Evolutionary conservation across 1,284 basidiomycete genomes (phyloP).

Genomic region (Papiliotrema laurentii): DNA sequence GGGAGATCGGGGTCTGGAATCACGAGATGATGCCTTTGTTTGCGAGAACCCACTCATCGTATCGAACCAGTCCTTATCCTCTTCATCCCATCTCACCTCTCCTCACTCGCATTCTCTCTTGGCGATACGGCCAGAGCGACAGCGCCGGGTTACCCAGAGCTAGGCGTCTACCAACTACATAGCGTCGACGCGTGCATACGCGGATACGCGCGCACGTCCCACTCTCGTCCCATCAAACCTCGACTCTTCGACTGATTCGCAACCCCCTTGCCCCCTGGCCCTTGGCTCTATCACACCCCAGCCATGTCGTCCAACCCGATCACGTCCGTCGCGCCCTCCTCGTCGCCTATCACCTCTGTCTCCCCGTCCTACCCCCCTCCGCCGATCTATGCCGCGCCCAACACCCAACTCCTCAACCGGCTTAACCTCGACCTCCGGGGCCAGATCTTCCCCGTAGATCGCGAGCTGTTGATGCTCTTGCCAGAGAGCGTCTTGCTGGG

Average conservation of each 20-base stretch:
- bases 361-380: conserved; percentile 51
- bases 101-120: too few species aligned
- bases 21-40: too few species aligned
- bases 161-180: background rate
- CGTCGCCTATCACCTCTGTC: conserved; percentile 74
- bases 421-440: conserved; percentile 90
- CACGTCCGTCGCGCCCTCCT: conserved; percentile 44
- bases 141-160: too few species aligned
- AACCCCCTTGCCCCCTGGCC: background rate
- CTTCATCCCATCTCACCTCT: too few species aligned
- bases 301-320: conserved; percentile 38
- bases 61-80: too few species aligned
- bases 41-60: too few species aligned
- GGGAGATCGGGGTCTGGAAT: too few species aligned
- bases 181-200: background rate
- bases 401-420: conserved; percentile 67
- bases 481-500: conserved; percentile 95
- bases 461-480: conserved; percentile 97
- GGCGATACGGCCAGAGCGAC: too few species aligned
- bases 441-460: conserved; percentile 86
- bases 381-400: conserved; percentile 19
- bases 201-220: background rate
- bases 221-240: background rate
- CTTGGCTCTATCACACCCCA: background rate
- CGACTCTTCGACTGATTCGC: background rate